Conservation (phyloP, 2,329 filamentous ascomycete species). For the Neofusicoccum laricinum region DNA sequence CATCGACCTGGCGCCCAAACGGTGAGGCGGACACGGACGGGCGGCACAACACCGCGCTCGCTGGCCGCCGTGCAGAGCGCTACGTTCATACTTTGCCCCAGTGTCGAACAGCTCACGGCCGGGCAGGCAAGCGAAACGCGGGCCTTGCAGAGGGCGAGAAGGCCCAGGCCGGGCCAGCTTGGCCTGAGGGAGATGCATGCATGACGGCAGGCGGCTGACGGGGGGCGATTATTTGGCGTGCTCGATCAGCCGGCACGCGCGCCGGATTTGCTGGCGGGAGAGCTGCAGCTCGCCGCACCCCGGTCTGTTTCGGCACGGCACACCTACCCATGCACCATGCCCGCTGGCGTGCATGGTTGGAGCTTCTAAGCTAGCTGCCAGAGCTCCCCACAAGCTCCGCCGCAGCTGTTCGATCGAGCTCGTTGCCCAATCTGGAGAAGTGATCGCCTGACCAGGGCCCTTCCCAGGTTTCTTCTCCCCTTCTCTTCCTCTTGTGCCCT, state of each 20-base stretch:
- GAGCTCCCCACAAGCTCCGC: neutral
- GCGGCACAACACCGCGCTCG: neutral
- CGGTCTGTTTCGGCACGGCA: neutral
- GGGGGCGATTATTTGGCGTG: neutral
- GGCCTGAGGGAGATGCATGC: neutral
- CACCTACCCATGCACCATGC: neutral
- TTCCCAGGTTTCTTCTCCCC: neutral
- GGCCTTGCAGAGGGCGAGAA: neutral
- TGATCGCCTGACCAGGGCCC: neutral
- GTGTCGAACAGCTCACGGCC: too few species aligned
- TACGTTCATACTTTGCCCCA: too few species aligned
- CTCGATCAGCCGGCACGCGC: neutral
- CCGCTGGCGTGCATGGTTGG: too few species aligned
- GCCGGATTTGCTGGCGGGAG: constrained; percentile 6
- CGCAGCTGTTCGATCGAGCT: neutral
- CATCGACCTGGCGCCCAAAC: neutral
- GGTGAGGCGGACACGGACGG: neutral
- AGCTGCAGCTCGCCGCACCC: neutral
- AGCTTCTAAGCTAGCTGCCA: neutral
- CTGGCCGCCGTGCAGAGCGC: neutral
- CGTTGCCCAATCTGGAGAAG: constrained; percentile 11
- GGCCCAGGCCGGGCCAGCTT: neutral
- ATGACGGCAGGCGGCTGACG: neutral
- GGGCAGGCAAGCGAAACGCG: neutral
- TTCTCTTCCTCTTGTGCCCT: neutral